Percentiles rank a stretch among this genome's conserved stretches.
phyloP scores from a whole-genome alignment of 257 asterid genomes.

The Nemophila menziesii region DNA sequence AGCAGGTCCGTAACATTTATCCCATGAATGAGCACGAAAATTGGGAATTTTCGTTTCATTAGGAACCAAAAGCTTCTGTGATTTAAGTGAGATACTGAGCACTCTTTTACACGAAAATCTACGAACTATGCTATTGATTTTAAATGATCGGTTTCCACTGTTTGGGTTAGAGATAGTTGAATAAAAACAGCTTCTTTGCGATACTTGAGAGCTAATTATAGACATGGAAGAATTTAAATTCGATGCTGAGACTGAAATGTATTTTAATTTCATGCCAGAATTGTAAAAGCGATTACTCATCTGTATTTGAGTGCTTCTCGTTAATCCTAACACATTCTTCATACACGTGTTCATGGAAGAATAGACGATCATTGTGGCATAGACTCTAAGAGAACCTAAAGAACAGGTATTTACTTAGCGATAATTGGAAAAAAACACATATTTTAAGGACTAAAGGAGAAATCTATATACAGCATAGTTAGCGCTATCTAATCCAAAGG shows the following conservation, averaged over 20 bases:
- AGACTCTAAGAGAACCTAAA: constrained; percentile 11
- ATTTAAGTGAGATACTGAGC: constrained; percentile 25
- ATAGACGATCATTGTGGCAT: constrained; percentile 31
- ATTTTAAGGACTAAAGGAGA: no score
- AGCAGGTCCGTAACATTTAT: constrained; percentile 25
- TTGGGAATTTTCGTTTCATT: constrained; percentile 22
- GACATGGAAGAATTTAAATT: constrained; percentile 19
- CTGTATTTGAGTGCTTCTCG: constrained; percentile 26
- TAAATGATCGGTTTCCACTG: constrained; percentile 23
- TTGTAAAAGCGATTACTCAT: constrained; percentile 29
- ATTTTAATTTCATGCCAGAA: constrained; percentile 19
- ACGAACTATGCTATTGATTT: constrained; percentile 25
- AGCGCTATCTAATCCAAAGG: no score
- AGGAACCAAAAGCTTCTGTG: constrained; percentile 33
- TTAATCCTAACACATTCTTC: constrained; percentile 26
- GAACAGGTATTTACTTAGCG: neutral
- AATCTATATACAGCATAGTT: neutral
- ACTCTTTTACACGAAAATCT: constrained; percentile 17
- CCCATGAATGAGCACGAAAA: constrained; percentile 30
- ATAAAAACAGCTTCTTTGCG: constrained; percentile 18
- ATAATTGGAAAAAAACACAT: neutral
- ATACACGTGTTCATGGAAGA: constrained; percentile 33
- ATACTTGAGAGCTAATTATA: constrained; percentile 25
- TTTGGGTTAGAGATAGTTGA: constrained; percentile 18
- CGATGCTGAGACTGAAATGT: constrained; percentile 12